Evolutionary conservation across 2,329 filamentous ascomycete genomes (phyloP).

Genomic region (Neoarthrinium moseri): DNA sequence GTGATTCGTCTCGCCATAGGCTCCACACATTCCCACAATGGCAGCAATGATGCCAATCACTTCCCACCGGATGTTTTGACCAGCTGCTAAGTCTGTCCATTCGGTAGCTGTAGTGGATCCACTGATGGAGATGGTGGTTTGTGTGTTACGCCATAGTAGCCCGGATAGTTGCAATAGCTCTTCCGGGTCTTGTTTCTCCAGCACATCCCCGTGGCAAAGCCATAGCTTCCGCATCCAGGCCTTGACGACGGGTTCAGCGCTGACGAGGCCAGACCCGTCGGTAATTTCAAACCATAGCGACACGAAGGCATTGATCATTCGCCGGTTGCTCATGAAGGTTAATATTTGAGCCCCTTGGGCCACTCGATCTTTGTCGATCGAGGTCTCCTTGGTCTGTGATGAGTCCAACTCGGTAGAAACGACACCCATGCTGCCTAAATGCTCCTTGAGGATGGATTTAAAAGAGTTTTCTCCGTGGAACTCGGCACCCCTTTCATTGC

Average conservation of each 20-base stretch:
- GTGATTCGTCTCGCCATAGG: slow-evolving; percentile 23
- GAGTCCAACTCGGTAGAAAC: not conserved
- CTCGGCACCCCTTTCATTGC: not conserved
- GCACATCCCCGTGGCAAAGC: slow-evolving; percentile 23
- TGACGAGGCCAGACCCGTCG: slow-evolving; percentile 24
- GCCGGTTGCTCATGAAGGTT: slow-evolving; percentile 27
- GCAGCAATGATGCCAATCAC: slow-evolving; percentile 31
- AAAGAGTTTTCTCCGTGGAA: not conserved
- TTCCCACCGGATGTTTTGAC: slow-evolving; percentile 31
- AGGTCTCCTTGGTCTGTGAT: not conserved
- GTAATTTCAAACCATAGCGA: slow-evolving; percentile 26
- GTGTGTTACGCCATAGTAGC: slow-evolving; percentile 32
- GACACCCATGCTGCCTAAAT: not conserved
- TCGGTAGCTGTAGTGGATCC: slow-evolving; percentile 24
- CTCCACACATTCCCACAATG: slow-evolving; percentile 24
- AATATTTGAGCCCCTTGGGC: slow-evolving; percentile 28
- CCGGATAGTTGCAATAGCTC: slow-evolving; percentile 30
- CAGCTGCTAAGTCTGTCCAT: slow-evolving; percentile 26
- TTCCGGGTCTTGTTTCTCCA: slow-evolving; percentile 28
- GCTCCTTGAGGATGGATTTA: slow-evolving; percentile 2
- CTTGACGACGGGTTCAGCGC: slow-evolving; percentile 28
- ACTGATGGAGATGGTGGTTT: slow-evolving; percentile 24
- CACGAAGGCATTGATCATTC: slow-evolving; percentile 27
- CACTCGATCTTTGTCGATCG: slow-evolving; percentile 20
- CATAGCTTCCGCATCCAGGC: slow-evolving; percentile 29